Conservation (phyloP, 768 basidiomycete species). For the Boletus subparvulus region DNA sequence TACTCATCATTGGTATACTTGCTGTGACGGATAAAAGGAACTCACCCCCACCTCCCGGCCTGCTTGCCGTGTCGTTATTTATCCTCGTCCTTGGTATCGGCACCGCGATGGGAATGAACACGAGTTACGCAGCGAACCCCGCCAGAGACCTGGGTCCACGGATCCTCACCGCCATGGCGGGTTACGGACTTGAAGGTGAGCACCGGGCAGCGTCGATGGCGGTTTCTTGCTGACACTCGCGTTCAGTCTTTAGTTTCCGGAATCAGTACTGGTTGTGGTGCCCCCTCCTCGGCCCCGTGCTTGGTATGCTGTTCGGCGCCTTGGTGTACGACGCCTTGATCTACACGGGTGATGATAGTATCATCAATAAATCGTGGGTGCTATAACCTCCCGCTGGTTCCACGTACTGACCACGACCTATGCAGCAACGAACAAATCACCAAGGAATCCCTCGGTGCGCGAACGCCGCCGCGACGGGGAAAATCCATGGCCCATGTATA, state of each 20-base stretch:
- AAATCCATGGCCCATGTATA: background rate
- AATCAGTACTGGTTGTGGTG: constrained; percentile 73
- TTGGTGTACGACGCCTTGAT: constrained; percentile 56
- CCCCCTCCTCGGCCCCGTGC: constrained; percentile 54
- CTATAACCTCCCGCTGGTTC: no score
- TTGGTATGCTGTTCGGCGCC: constrained; percentile 51
- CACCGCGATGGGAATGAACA: constrained; percentile 56
- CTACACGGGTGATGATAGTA: constrained; percentile 51
- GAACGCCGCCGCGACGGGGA: background rate
- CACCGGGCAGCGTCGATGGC: constrained; percentile 34
- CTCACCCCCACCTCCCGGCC: constrained; percentile 45
- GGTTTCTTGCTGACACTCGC: background rate
- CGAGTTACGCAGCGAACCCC: constrained; percentile 62
- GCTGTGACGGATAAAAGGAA: constrained; percentile 54
- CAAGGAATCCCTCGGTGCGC: background rate
- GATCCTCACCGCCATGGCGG: constrained; percentile 61
- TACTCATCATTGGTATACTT: constrained; percentile 52
- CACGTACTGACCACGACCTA: background rate
- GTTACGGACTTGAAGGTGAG: constrained; percentile 46
- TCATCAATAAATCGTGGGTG: constrained; percentile 48
- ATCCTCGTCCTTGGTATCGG: constrained; percentile 55
- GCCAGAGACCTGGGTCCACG: constrained; percentile 67
- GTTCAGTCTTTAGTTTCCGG: constrained; percentile 22
- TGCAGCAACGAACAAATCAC: background rate
- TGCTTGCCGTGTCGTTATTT: constrained; percentile 54